Conservation (phyloP, 352 stramenopile species). For the Lagenidium giganteum region DNA sequence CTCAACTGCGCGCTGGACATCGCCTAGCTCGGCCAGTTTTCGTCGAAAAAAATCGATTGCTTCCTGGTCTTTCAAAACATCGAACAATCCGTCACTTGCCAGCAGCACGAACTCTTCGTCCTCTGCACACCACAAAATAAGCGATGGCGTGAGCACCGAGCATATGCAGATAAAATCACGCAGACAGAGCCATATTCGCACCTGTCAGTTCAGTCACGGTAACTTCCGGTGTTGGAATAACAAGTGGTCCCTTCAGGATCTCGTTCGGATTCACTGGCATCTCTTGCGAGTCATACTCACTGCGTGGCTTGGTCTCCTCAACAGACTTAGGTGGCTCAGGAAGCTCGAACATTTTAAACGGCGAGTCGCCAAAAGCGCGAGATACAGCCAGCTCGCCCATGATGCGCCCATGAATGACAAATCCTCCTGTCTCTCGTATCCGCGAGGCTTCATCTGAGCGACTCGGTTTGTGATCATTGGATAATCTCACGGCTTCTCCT, state of each 20-base stretch:
- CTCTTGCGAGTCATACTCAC: constrained; percentile 74
- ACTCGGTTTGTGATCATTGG: constrained; percentile 96
- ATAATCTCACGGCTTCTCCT: constrained; percentile 86
- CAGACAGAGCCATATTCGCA: constrained; percentile 1
- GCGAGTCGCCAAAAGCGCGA: constrained; percentile 87
- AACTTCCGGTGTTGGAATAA: constrained; percentile 77
- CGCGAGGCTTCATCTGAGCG: constrained; percentile 91
- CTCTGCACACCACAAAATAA: constrained; percentile 16
- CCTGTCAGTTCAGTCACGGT: constrained; percentile 64
- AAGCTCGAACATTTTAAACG: constrained; percentile 93
- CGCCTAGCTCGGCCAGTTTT: constrained; percentile 61
- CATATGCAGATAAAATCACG: not conserved
- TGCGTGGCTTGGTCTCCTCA: constrained; percentile 40
- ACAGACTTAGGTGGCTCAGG: constrained; percentile 30
- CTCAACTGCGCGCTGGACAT: constrained; percentile 78
- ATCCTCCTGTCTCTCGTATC: constrained; percentile 91
- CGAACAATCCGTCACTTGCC: constrained; percentile 76
- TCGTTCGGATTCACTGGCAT: constrained; percentile 80
- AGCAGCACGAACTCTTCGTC: constrained; percentile 80
- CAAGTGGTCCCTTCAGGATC: constrained; percentile 76
- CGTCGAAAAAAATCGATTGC: constrained; percentile 68
- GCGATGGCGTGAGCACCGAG: not conserved
- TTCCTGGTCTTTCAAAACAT: constrained; percentile 83
- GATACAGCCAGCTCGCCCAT: constrained; percentile 90
- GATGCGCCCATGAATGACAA: constrained; percentile 89